A percentile compares a stretch with the other conserved stretches of the same genome.
These are phyloP conservation scores for Dillenia suffruticosa DNA, from an alignment of 164 flowering plant genomes.

Conservation along the genomic window DNA sequence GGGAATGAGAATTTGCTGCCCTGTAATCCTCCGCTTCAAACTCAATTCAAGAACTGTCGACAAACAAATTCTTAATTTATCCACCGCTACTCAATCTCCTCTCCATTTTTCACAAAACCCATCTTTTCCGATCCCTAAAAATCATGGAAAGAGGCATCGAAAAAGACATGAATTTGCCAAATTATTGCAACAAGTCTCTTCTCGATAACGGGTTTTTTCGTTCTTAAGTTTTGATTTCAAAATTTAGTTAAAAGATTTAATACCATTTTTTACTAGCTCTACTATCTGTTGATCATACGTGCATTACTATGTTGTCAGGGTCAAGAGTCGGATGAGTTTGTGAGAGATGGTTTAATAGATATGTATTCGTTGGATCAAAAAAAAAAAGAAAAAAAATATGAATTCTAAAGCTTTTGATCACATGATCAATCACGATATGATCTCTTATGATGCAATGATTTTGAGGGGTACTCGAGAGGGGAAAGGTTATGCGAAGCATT, in stretches of 20 bases:
- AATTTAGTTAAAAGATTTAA: too few relatives aligned
- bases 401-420: slow-evolving; percentile 41
- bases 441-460: slow-evolving; percentile 76
- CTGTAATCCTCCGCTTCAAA: too few relatives aligned
- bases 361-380: too few relatives aligned
- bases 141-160: slow-evolving; percentile 10
- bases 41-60: too few relatives aligned
- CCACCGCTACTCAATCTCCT: slow-evolving; percentile 8
- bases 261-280: too few relatives aligned
- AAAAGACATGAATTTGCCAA: slow-evolving; percentile 33
- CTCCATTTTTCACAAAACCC: slow-evolving; percentile 6
- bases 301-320: slow-evolving; percentile 56
- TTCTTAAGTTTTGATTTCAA: too few relatives aligned
- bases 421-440: slow-evolving; percentile 26
- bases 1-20: too few relatives aligned
- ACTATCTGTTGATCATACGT: too few relatives aligned
- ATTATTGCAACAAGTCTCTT: slow-evolving; percentile 25
- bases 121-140: slow-evolving; percentile 5
- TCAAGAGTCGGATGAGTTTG: slow-evolving; percentile 54
- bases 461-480: slow-evolving; percentile 62
- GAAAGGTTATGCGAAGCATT: slow-evolving; percentile 39
- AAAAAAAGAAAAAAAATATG: too few relatives aligned
- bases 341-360: slow-evolving; percentile 57
- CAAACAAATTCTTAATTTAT: slow-evolving; percentile 1
- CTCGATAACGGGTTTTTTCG: too few relatives aligned